Conservation (phyloP, 331 rosid genomes). For the Saraca asoca region DNA sequence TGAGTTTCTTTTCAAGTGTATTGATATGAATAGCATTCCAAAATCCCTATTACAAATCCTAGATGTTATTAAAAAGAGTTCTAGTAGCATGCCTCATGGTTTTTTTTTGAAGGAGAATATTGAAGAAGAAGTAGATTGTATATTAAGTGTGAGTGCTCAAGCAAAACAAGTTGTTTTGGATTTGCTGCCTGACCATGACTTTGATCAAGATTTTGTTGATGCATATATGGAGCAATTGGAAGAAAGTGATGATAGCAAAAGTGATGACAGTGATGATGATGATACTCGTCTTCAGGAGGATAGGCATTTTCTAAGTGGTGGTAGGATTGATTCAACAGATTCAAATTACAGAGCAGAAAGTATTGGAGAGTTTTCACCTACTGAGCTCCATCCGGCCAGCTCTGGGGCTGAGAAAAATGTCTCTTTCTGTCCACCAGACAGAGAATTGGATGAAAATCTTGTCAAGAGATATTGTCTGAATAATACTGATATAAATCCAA, state of each 20-base stretch:
- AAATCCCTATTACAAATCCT: conserved; percentile 50
- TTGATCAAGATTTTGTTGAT: conserved; percentile 60
- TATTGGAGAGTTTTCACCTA: conserved; percentile 54
- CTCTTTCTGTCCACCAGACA: conserved; percentile 24
- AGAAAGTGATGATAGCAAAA: conserved; percentile 56
- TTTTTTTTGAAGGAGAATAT: conserved; percentile 43
- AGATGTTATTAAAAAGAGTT: conserved; percentile 49
- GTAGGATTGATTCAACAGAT: conserved; percentile 31
- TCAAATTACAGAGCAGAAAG: conserved; percentile 49
- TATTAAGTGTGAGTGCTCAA: conserved; percentile 72
- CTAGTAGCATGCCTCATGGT: conserved; percentile 26
- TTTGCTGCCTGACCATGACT: conserved; percentile 52
- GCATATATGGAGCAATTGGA: conserved; percentile 73
- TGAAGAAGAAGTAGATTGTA: conserved; percentile 64
- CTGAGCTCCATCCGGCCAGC: conserved; percentile 25
- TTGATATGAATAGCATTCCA: conserved; percentile 70
- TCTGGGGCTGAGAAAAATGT: conserved; percentile 26
- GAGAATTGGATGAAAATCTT: conserved; percentile 31
- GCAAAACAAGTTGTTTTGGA: conserved; percentile 66
- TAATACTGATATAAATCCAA: conserved; percentile 26
- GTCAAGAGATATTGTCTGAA: conserved; percentile 22
- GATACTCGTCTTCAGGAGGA: conserved; percentile 31
- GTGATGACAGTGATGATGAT: conserved; percentile 30
- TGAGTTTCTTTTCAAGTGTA: conserved; percentile 64
- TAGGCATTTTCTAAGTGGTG: conserved; percentile 26